phyloP scores from a whole-genome alignment of 2,329 filamentous ascomycete species.

The Epichloe amarillans region DNA sequence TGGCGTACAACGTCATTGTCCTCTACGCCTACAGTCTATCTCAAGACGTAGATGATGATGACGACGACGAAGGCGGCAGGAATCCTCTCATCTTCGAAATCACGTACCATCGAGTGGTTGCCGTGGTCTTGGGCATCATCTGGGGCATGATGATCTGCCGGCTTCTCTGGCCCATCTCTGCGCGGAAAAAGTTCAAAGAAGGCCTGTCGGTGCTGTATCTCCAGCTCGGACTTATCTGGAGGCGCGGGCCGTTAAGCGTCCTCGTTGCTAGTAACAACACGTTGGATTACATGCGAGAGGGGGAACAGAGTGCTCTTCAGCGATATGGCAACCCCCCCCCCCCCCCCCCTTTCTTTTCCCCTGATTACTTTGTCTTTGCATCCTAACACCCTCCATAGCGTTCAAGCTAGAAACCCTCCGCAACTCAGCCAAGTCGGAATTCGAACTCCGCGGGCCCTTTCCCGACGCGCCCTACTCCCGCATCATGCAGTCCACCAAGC shows the following conservation, averaged over 20 bases:
- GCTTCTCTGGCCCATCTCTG: slow-evolving; percentile 87
- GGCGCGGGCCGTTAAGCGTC: slow-evolving; percentile 71
- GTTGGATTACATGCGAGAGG: slow-evolving; percentile 68
- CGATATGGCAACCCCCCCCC: slow-evolving; percentile 41
- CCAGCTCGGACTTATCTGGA: slow-evolving; percentile 93
- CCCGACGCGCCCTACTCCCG: slow-evolving; percentile 58
- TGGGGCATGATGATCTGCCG: slow-evolving; percentile 90
- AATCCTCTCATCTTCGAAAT: slow-evolving; percentile 81
- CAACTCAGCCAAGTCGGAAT: slow-evolving; percentile 64
- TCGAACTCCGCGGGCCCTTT: slow-evolving; percentile 79
- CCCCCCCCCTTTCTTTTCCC: background rate
- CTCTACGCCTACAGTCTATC: slow-evolving; percentile 88
- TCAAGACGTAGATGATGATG: slow-evolving; percentile 63
- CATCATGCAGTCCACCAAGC: slow-evolving; percentile 67
- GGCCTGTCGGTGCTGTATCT: slow-evolving; percentile 85
- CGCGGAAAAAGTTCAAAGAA: slow-evolving; percentile 74
- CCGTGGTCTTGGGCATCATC: slow-evolving; percentile 73
- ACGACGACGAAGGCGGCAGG: slow-evolving; percentile 78
- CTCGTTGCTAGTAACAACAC: slow-evolving; percentile 47
- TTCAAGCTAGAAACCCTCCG: slow-evolving; percentile 63
- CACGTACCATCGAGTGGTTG: slow-evolving; percentile 71
- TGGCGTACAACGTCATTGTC: slow-evolving; percentile 91
- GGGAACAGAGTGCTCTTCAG: slow-evolving; percentile 77
- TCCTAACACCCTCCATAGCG: slow-evolving; percentile 20
- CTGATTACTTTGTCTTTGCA: background rate